Conservation (phyloP, 2,329 filamentous ascomycete species). For the Colletotrichum sp. region DNA sequence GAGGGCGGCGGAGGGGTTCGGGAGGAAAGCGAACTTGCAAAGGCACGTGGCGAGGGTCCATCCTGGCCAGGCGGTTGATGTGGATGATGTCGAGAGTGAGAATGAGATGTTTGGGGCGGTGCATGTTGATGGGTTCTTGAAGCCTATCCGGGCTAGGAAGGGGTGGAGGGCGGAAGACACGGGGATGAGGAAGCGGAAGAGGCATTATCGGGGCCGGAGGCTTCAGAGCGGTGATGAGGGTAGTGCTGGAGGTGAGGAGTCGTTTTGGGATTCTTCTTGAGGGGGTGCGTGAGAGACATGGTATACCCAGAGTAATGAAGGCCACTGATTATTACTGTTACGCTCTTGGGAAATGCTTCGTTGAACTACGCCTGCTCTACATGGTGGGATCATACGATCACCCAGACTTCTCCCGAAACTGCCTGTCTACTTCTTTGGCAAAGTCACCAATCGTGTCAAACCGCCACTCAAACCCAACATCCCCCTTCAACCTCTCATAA, state of each 20-base stretch:
- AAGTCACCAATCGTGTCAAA: slow-evolving; percentile 65
- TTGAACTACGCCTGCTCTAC: not conserved
- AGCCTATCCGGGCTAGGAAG: slow-evolving; percentile 52
- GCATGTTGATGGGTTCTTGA: slow-evolving; percentile 72
- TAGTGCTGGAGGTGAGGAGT: not conserved
- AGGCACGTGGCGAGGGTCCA: slow-evolving; percentile 45
- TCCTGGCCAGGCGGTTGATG: slow-evolving; percentile 37
- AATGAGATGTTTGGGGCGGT: slow-evolving; percentile 66
- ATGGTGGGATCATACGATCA: rapidly evolving
- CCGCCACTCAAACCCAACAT: slow-evolving; percentile 58
- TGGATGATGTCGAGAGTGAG: slow-evolving; percentile 45
- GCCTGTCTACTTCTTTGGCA: slow-evolving; percentile 57
- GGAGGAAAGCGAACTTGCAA: slow-evolving; percentile 37
- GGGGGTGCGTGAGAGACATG: rapidly evolving
- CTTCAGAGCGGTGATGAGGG: not conserved
- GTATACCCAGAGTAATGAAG: not conserved
- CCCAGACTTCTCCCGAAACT: not conserved
- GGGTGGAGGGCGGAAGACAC: slow-evolving; percentile 43
- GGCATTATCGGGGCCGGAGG: slow-evolving; percentile 9
- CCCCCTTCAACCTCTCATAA: slow-evolving; percentile 41
- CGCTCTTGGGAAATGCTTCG: rapidly evolving
- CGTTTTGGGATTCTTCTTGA: slow-evolving; percentile 5
- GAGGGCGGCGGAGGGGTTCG: slow-evolving; percentile 40
- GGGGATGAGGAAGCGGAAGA: slow-evolving; percentile 16
- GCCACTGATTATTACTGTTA: not conserved